Conservation (phyloP, 371 early-diverging fungal genomes). For the Mucor mucedo region DNA sequence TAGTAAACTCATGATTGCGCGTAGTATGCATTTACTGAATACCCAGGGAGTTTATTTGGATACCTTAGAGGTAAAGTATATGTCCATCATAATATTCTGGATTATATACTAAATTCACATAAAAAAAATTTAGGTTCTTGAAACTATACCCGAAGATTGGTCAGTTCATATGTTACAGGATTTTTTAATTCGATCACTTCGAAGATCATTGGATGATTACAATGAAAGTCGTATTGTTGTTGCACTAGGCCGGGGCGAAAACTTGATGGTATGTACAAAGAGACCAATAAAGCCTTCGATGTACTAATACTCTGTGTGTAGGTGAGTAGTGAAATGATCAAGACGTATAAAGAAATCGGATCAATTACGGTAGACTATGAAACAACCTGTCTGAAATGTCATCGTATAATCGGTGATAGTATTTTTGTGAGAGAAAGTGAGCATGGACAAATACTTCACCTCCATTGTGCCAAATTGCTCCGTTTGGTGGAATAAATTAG, state of each 20-base stretch:
- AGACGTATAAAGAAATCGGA: slow-evolving; percentile 53
- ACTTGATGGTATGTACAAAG: slow-evolving; percentile 51
- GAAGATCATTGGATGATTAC: slow-evolving; percentile 55
- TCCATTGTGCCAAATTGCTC: slow-evolving; percentile 55
- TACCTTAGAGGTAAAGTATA: slow-evolving; percentile 51
- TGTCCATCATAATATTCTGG: neutral
- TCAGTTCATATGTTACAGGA: slow-evolving; percentile 61
- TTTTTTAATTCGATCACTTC: slow-evolving; percentile 60
- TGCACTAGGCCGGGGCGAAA: slow-evolving; percentile 66
- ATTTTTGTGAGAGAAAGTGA: slow-evolving; percentile 56
- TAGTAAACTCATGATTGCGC: slow-evolving; percentile 48
- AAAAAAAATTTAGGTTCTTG: slow-evolving; percentile 51
- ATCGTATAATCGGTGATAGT: slow-evolving; percentile 51
- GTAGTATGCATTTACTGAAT: slow-evolving; percentile 61
- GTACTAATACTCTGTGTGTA: slow-evolving; percentile 8
- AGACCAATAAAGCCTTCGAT: too few relatives aligned
- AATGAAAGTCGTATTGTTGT: slow-evolving; percentile 63
- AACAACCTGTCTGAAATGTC: slow-evolving; percentile 56
- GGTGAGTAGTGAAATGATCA: slow-evolving; percentile 50
- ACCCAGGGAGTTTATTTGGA: slow-evolving; percentile 70
- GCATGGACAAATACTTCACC: slow-evolving; percentile 55
- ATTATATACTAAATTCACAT: too few relatives aligned
- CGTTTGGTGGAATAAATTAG: slow-evolving; percentile 22
- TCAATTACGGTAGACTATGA: slow-evolving; percentile 52
- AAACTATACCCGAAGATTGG: slow-evolving; percentile 68